phyloP scores from a whole-genome alignment of 805 yeast genomes.

The Cyberlindnera euphorbiae region DNA sequence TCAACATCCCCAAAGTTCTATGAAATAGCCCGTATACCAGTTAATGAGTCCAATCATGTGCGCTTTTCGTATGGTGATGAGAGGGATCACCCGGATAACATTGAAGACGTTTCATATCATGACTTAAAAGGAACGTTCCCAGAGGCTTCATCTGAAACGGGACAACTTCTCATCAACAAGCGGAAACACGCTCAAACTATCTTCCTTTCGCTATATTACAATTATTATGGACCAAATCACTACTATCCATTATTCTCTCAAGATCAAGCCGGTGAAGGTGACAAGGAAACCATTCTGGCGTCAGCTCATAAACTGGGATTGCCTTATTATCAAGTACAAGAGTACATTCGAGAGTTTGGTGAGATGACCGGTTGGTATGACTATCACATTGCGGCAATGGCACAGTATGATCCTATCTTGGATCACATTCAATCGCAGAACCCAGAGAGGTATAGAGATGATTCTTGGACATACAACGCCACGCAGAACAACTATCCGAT shows the following conservation, averaged over 20 bases:
- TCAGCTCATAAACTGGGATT: slow-evolving; percentile 51
- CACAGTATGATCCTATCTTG: slow-evolving; percentile 47
- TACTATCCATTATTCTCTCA: slow-evolving; percentile 61
- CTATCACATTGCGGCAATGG: slow-evolving; percentile 51
- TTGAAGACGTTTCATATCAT: slow-evolving; percentile 41
- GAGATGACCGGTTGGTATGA: slow-evolving; percentile 24
- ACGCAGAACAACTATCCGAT: slow-evolving; percentile 18
- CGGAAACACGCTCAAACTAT: slow-evolving; percentile 51
- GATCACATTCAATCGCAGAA: slow-evolving; percentile 28
- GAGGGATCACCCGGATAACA: slow-evolving; percentile 25
- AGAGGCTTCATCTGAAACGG: slow-evolving; percentile 66
- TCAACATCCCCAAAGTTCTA: slow-evolving; percentile 58
- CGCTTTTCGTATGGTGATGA: slow-evolving; percentile 30
- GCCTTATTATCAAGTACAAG: slow-evolving; percentile 51
- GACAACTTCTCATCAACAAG: slow-evolving; percentile 59
- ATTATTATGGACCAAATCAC: slow-evolving; percentile 52
- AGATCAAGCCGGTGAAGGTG: slow-evolving; percentile 74
- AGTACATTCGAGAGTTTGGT: slow-evolving; percentile 50
- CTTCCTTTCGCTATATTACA: slow-evolving; percentile 58
- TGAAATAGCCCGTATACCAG: slow-evolving; percentile 45
- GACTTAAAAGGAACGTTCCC: slow-evolving; percentile 67
- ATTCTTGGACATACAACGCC: slow-evolving; percentile 14
- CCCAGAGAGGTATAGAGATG: slow-evolving; percentile 13
- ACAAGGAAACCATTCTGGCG: slow-evolving; percentile 72
- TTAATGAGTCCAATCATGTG: slow-evolving; percentile 29